phyloP scores from a whole-genome alignment of 2,329 filamentous ascomycete genomes.

The Plenodomus lindquistii region DNA sequence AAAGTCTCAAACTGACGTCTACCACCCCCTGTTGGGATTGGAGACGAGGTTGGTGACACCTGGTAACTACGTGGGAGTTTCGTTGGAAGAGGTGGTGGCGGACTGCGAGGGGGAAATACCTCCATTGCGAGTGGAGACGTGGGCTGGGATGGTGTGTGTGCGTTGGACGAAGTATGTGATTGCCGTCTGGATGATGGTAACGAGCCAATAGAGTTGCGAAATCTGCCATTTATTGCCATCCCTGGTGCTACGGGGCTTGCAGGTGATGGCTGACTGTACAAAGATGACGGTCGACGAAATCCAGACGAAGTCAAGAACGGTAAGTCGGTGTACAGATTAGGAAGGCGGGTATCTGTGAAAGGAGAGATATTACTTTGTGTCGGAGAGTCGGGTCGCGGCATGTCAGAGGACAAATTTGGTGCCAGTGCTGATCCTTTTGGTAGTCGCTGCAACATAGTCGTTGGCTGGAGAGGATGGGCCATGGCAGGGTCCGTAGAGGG shows the following conservation, averaged over 20 bases:
- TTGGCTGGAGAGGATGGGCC: slow-evolving; percentile 1
- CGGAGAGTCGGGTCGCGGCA: slow-evolving; percentile 4
- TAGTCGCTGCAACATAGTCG: slow-evolving; percentile 23
- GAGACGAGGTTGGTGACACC: background rate
- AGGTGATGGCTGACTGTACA: slow-evolving; percentile 14
- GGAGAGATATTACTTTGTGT: slow-evolving; percentile 7
- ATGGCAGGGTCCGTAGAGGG: background rate
- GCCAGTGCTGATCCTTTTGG: slow-evolving; percentile 29
- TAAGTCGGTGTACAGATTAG: slow-evolving; percentile 2
- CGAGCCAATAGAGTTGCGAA: slow-evolving; percentile 12
- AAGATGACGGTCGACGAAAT: slow-evolving; percentile 13
- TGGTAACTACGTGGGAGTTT: background rate
- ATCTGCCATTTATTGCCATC: slow-evolving; percentile 6
- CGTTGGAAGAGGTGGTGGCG: slow-evolving; percentile 9
- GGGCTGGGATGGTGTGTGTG: slow-evolving; percentile 7
- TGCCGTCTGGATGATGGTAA: slow-evolving; percentile 7
- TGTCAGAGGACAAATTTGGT: slow-evolving; percentile 15
- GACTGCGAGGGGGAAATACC: slow-evolving; percentile 3
- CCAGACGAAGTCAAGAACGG: slow-evolving; percentile 6
- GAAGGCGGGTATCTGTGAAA: slow-evolving; percentile 1
- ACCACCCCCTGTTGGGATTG: slow-evolving; percentile 1
- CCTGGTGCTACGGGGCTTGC: slow-evolving; percentile 6
- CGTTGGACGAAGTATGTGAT: slow-evolving; percentile 9
- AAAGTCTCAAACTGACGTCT: background rate
- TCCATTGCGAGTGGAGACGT: slow-evolving; percentile 13